Evolutionary conservation across 2,329 filamentous ascomycete genomes (phyloP), one percentile per base, ranked within the genome.

Genomic region (Scortechinia acanthostroma): DNA sequence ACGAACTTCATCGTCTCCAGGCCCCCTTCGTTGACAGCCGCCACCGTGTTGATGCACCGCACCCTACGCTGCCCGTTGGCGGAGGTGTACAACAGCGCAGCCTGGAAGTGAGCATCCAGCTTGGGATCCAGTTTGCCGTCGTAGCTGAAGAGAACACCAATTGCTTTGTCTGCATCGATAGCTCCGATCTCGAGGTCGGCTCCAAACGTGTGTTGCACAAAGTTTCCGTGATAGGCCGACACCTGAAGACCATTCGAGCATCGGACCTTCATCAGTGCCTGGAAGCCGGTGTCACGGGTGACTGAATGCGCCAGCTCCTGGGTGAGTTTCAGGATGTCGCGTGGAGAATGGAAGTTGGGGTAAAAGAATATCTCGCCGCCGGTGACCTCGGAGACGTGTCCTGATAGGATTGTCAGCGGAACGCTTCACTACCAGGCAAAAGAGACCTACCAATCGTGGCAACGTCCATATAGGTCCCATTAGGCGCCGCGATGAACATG

Each of bases 61-160:
- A 98, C 93, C 45, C 93, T 78, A 43, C 93, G 83, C 64, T 98
- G 83, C 3, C 93, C 93, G 43, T 77, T 83, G 3, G 90, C 87
- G 3, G 91, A 94, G 1, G 93, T 98, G 66, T 98, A 98, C 2
- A 98, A 76, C 2, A 98, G 70, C 2, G 93, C 93, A 19, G 88
- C 89, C 62, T 98, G 93, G 75, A 98, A 98, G 66, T 98, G 93
- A 4, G 91, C 91, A 63, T 98, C 93, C 19, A 97, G 76, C 65
- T 96, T 96, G 3, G 89, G 73, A 63, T 98, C 93, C n/a, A 98
- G 78, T 66, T 97, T 97, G 48, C 93, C 93, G 58, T 98, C 93
- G 62, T 98, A 95, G 55, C 80, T 87, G 62, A 98, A 98, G 43
- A 89, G 84, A 10, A 97, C 88, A 2, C 84, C 87, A 52, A 98